Percentiles rank a stretch among this genome's conserved stretches.
Evolutionary conservation across 2,329 filamentous ascomycete genomes (phyloP).

Genomic region (Thelonectria blattea): DNA sequence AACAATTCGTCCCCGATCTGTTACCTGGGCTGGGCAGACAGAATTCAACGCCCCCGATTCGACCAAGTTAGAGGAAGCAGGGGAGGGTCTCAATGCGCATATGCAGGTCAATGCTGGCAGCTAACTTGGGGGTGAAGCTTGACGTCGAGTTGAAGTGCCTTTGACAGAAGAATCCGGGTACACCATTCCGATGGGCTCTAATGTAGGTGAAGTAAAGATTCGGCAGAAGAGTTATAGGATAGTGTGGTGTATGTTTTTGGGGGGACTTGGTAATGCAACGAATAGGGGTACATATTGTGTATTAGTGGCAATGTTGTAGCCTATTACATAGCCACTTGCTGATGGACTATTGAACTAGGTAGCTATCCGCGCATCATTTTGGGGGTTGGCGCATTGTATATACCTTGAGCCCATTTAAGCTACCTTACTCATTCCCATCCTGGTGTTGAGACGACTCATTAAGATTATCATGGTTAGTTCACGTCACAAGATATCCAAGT

Average conservation of each 20-base stretch:
- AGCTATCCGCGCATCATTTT: background rate
- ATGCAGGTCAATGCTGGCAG: background rate
- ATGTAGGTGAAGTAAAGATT: background rate
- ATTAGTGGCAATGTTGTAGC: background rate
- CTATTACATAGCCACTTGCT: background rate
- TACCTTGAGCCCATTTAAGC: background rate
- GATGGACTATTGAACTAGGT: background rate
- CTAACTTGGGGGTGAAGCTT: background rate
- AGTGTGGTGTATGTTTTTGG: background rate
- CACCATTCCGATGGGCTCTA: background rate
- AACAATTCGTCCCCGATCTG: background rate
- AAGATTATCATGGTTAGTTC: constrained; percentile 13
- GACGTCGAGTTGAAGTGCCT: background rate
- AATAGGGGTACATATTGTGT: background rate
- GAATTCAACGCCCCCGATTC: background rate
- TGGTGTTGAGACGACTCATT: background rate
- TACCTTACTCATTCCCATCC: background rate
- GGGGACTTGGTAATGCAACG: background rate
- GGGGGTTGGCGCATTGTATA: background rate
- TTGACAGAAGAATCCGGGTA: background rate
- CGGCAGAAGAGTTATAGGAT: background rate
- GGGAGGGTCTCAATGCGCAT: background rate
- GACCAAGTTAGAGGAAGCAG: background rate
- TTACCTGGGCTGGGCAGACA: background rate
- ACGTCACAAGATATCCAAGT: constrained; percentile 9